Base-by-base conservation (phyloP, 2,329 filamentous ascomycete species). In the Colletotrichum lupini region DNA sequence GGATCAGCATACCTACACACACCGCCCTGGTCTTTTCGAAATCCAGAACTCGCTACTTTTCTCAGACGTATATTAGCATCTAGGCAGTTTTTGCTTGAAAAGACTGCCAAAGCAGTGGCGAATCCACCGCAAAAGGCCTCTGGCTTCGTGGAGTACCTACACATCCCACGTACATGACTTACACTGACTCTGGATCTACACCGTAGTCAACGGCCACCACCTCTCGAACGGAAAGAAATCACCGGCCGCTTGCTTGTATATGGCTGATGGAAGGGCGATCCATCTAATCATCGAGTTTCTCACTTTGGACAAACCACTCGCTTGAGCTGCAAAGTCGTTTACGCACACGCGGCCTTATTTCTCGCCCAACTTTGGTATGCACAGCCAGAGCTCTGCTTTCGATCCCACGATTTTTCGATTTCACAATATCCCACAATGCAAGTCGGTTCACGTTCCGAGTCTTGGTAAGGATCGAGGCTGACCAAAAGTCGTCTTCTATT, bases 401-500 rank as follows among this genome's bases (percentile, higher is more conserved):
- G 42, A 46, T n/a, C 19, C 6, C 42, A 46, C 42, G 19, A 46
- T 19, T n/a, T n/a, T 5, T 9, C 42, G 19, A 49, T 11, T 11
- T 9, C 42, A 49, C 42, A 9, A 49, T 9, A 22, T 49, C 3
- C 8, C 19, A 22, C 7, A 49, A 49, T 49, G 19, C 42, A n/a
- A n/a, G 8, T 49, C 19, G 19, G 8, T 49, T 7, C 42, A 49
- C 19, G 4, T 49, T 19, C 42, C 42, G 42, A 22, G 42, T 49
- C 42, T 8, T n/a, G 42, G 19, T 49, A 22, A 22, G 8, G 19
- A 19, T 55, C 19, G n/a, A 53, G 12, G 28, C 16, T 53, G 14
- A 59, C 58, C 37, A 19, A 24, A 46, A 6, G 46, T 14, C 63
- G 49, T 42, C 64, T 49, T 71, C 49, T 68, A 58, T 58, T 65